A percentile compares a stretch with the other conserved stretches of the same genome.
Conservation (phyloP, 805 yeast genomes). For the Limtongozyma cylindracea region DNA sequence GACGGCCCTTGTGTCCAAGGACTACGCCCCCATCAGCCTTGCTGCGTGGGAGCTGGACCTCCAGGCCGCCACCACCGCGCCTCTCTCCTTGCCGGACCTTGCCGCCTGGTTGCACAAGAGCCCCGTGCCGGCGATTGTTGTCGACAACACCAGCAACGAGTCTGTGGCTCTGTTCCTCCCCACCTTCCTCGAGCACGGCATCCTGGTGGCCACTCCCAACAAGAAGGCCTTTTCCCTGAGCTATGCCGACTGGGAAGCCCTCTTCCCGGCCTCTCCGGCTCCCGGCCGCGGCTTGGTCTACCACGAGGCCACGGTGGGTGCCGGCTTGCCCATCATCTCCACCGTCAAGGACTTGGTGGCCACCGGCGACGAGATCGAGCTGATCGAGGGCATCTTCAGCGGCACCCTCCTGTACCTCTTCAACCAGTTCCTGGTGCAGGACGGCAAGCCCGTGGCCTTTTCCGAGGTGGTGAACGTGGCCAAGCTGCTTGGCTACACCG, state of each 20-base stretch:
- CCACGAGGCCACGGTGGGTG: conserved; percentile 98
- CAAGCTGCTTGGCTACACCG: conserved; percentile 83
- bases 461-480: conserved; percentile 82
- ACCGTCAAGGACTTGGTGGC: conserved; percentile 69
- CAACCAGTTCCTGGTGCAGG: conserved; percentile 67
- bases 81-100: conserved; percentile 31
- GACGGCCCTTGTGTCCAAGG: conserved; percentile 40
- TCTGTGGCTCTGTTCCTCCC: conserved; percentile 59
- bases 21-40: conserved; percentile 49
- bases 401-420: conserved; percentile 91
- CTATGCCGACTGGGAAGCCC: conserved; percentile 47
- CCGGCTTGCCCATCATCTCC: conserved; percentile 86
- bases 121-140: conserved; percentile 52
- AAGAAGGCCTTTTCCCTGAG: conserved; percentile 87
- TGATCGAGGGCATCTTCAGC: conserved; percentile 88
- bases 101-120: conserved; percentile 38
- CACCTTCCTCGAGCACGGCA: conserved; percentile 42
- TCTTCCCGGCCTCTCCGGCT: conserved; percentile 28
- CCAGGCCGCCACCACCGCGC: conserved; percentile 15
- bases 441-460: conserved; percentile 34
- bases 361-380: conserved; percentile 83
- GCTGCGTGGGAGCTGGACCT: conserved; percentile 28
- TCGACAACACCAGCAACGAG: conserved; percentile 86
- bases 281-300: conserved; percentile 52
- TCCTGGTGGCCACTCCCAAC: conserved; percentile 94